Evolutionary conservation across 2,329 filamentous ascomycete genomes (phyloP), one percentile per base, ranked within the genome.

Genomic region (Hypoxylon sp.): DNA sequence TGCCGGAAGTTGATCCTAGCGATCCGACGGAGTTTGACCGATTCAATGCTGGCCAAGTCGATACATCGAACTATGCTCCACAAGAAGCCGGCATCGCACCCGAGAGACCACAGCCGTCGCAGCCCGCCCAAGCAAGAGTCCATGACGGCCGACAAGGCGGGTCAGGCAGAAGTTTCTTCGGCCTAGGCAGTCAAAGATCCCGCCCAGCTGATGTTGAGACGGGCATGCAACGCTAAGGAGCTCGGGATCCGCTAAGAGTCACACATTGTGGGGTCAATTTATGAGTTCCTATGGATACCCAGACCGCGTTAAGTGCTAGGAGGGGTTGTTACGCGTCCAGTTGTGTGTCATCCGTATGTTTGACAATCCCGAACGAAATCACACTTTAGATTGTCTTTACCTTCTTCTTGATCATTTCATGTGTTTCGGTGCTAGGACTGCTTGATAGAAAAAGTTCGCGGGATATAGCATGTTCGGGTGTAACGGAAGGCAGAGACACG

Each of bases 11-110:
- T 58, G 85, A 88, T 70, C 85, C 85, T 13, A 87, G 84, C 72
- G 83, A 87, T 62, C 82, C 86, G 7, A 80, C 83, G 59, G 82
- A 85, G 58, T 87, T 82, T 70, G 85, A 88, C 74, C 79, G 82
- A 43, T 70, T 75, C 58, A 70, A 71, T 21, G 48, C 70, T 3
- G 60, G 61, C 30, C 61, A 53, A 19, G 63, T 51, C 3, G 57
- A 58, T 45, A 60, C 63, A 52, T 46, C 67, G 48, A 51, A 69
- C 41, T 71, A 74, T 51, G 45, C 62, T 46, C 61, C 68, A 5
- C 75, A 77, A 53, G 67, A 71, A 57, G 73, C 65, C 45, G 74
- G 75, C 32, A 71, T 76, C 34, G 34, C 63, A 21, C 48, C 73
- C 11, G 57, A 14, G 28, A 55, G 64, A 19, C 23, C 65, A 21